These are phyloP conservation scores for Ceratobasidium sp. DNA, from an alignment of 1,284 basidiomycete genomes.

Conservation along the genomic window DNA sequence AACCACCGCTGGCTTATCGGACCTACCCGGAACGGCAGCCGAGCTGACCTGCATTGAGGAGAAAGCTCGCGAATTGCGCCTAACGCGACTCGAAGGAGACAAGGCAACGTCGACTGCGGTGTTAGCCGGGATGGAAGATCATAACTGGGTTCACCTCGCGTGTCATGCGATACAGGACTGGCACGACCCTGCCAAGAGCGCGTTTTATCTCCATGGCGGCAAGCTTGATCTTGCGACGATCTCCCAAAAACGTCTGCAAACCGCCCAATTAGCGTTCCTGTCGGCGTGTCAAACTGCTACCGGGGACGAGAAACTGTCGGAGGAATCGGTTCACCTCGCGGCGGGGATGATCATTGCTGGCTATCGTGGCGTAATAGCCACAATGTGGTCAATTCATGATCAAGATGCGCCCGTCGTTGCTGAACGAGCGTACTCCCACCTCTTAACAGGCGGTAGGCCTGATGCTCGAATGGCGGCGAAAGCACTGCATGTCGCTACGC, in stretches of 20 bases:
- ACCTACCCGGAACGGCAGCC: too few relatives aligned
- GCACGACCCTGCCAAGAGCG: conserved; percentile 11
- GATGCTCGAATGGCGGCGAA: too few relatives aligned
- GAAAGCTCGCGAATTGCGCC: not conserved
- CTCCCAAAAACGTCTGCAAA: not conserved
- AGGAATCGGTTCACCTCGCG: conserved; percentile 16
- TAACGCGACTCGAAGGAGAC: conserved; percentile 14
- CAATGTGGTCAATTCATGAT: conserved; percentile 37
- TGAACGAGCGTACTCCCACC: too few relatives aligned
- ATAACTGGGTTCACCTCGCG: conserved; percentile 46
- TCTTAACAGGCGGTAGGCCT: too few relatives aligned
- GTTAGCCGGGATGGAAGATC: conserved; percentile 2
- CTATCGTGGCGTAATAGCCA: conserved; percentile 24
- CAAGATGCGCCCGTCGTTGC: too few relatives aligned
- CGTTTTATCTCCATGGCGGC: conserved; percentile 42
- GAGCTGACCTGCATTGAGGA: too few relatives aligned
- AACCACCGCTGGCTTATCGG: too few relatives aligned
- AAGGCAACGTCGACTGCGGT: not conserved
- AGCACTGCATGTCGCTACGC: too few relatives aligned
- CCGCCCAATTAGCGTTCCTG: conserved; percentile 14
- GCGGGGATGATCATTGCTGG: conserved; percentile 31
- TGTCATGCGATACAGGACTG: conserved; percentile 41
- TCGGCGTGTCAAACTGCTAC: not conserved
- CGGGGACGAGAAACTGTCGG: conserved; percentile 5
- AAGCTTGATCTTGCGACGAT: conserved; percentile 33